A percentile compares a stretch with the other conserved stretches of the same genome.
Evolutionary conservation across 345 rosid species (phyloP).

Genomic region (Salix arbutifolia): DNA sequence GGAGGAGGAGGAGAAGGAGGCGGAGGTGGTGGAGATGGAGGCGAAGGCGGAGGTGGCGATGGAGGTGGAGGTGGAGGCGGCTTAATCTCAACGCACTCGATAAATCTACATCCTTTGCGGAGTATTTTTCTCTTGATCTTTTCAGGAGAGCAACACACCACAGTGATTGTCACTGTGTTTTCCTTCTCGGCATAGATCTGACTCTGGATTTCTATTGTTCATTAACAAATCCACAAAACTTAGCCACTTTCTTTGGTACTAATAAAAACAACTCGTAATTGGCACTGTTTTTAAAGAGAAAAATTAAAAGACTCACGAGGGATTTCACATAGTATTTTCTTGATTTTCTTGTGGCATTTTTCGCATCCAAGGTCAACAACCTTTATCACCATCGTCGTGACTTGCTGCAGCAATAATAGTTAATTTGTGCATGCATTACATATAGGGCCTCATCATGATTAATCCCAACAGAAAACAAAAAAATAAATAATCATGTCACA

Average conservation of each 20-base stretch:
- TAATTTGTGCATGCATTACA: not conserved
- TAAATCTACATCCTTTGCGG: slow-evolving; percentile 47
- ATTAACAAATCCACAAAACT: slow-evolving; percentile 11
- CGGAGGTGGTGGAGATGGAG: not conserved
- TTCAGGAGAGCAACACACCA: slow-evolving; percentile 76
- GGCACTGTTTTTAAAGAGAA: too few species aligned
- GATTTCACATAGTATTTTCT: slow-evolving; percentile 57
- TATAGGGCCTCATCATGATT: too few species aligned
- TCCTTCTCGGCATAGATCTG: slow-evolving; percentile 58
- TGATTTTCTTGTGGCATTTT: slow-evolving; percentile 66
- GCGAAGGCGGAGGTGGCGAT: too few species aligned
- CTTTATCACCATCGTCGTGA: slow-evolving; percentile 56
- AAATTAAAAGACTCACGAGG: slow-evolving; percentile 52
- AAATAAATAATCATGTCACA: not conserved
- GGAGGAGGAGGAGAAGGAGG: slow-evolving; percentile 6
- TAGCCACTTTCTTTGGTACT: slow-evolving; percentile 12
- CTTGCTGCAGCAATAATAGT: slow-evolving; percentile 39
- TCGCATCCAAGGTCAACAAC: slow-evolving; percentile 66
- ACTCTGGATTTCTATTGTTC: slow-evolving; percentile 45
- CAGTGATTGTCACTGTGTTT: slow-evolving; percentile 55
- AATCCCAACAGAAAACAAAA: not conserved
- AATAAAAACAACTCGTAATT: slow-evolving; percentile 28
- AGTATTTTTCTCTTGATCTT: slow-evolving; percentile 51
- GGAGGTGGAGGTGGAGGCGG: slow-evolving; percentile 5
- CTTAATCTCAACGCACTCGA: slow-evolving; percentile 49